These are phyloP conservation scores for Ochetophila trinervis DNA, from an alignment of 306 rosid genomes.

Conservation along the genomic window DNA sequence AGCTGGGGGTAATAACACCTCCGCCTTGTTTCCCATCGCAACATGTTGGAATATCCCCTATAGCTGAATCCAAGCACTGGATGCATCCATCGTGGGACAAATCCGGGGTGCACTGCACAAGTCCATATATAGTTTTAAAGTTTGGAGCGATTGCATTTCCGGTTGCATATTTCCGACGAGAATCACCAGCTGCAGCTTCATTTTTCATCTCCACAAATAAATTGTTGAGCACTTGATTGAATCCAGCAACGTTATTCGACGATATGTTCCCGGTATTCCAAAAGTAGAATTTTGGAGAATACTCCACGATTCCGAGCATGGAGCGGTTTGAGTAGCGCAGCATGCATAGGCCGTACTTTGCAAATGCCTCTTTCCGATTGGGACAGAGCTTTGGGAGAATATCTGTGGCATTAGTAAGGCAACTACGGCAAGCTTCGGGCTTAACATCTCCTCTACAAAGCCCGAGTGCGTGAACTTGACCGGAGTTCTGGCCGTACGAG, in stretches of 20 bases:
- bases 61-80: constrained; percentile 6
- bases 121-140: background rate
- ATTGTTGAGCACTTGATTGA: background rate
- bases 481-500: constrained; percentile 36
- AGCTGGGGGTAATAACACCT: constrained; percentile 7
- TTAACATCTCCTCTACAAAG: constrained; percentile 50
- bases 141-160: too few species aligned
- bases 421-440: constrained; percentile 30
- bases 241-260: constrained; percentile 4
- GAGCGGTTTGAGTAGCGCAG: constrained; percentile 43
- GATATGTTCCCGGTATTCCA: background rate
- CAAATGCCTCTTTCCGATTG: constrained; percentile 49
- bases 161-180: too few species aligned
- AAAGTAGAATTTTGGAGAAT: background rate
- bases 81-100: constrained; percentile 7
- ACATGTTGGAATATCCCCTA: background rate
- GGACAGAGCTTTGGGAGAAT: constrained; percentile 34
- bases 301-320: constrained; percentile 17
- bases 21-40: background rate
- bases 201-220: background rate
- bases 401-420: constrained; percentile 34
- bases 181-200: too few species aligned
- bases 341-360: constrained; percentile 34
- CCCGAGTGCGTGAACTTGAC: constrained; percentile 36
- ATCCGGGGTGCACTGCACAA: constrained; percentile 30